Base-by-base conservation (phyloP, 2,329 filamentous ascomycete genomes). In the Diplodia seriata region DNA sequence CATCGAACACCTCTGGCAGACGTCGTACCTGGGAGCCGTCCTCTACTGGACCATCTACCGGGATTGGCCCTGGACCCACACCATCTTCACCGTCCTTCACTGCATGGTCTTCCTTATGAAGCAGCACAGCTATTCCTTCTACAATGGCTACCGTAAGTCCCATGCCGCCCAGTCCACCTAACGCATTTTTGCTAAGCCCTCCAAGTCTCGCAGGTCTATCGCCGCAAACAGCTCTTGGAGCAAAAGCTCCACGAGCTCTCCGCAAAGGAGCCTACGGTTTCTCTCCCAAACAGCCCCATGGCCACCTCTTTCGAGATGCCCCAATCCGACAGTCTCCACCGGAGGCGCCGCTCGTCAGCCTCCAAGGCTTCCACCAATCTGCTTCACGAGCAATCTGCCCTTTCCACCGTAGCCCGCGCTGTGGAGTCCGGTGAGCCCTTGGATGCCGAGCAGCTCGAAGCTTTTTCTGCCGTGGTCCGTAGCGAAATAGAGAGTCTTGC, bases 11-110 rank as follows among this genome's bases (percentile, higher is more conserved):
- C 80, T 90, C 1, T 94, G 91, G 91, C 89, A 94, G 79, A 81
- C 83, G 0, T 70, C 82, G 15, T 93, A 90, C 72, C 84, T 93
- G 12, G 83, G 81, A 4, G 82, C 82, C 9, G 85, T 90, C 3
- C 81, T 93, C 5, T 86, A 85, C 63, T 87, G 90, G 81, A 90
- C 90, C 0, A 84, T 90, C 61, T 85, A 88, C 74, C 85, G 91
- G 4, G 87, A 92, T 62, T 94, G 91, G 91, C 90, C 91, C 1
- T 94, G 91, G 91, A 92, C 91, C 15, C 91, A 93, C 73, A 92
- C 90, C 1, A 89, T 93, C 20, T 93, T 91, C 76, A 91, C 92
- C 62, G 88, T 91, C 11, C 81, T 94, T 20, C 91, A 94, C 74
- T 88, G 88, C 15, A 80, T 94, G 67, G 87, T 91, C 3, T 90